phyloP scores from a whole-genome alignment of 2,329 filamentous ascomycete genomes.

The Cadophora gregata region DNA sequence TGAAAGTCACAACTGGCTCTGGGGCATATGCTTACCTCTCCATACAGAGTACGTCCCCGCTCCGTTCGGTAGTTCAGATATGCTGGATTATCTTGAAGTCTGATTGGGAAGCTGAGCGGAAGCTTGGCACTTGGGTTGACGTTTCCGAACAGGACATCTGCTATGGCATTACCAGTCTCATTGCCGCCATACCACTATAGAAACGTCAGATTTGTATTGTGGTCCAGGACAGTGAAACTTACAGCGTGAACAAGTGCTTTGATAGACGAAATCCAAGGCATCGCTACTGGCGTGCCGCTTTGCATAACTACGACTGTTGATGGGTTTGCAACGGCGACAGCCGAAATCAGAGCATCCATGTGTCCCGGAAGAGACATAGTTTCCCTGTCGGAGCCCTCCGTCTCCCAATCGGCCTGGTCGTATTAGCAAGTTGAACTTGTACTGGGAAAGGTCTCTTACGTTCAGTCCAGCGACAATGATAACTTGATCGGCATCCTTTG shows the following conservation, averaged over 20 bases:
- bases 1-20: not conserved
- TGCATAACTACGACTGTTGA: constrained; percentile 78
- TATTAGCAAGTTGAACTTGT: not conserved
- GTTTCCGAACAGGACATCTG: constrained; percentile 77
- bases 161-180: constrained; percentile 81
- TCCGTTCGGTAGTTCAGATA: constrained; percentile 78
- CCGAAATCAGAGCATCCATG: constrained; percentile 71
- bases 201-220: constrained; percentile 42
- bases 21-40: constrained; percentile 53
- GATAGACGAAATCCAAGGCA: constrained; percentile 68
- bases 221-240: constrained; percentile 61
- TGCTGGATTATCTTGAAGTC: constrained; percentile 73
- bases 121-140: constrained; percentile 78
- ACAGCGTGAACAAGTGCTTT: constrained; percentile 68
- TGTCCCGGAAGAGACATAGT: constrained; percentile 78
- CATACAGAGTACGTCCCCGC: constrained; percentile 74
- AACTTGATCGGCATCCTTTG: constrained; percentile 75
- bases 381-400: constrained; percentile 78
- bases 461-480: constrained; percentile 81
- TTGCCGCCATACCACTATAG: constrained; percentile 80
- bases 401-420: constrained; percentile 71
- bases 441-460: constrained; percentile 40
- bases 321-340: constrained; percentile 69
- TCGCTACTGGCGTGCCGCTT: constrained; percentile 75
- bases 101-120: constrained; percentile 73